phyloP scores from a whole-genome alignment of 768 basidiomycete species.

The Pleurotus cornucopiae region DNA sequence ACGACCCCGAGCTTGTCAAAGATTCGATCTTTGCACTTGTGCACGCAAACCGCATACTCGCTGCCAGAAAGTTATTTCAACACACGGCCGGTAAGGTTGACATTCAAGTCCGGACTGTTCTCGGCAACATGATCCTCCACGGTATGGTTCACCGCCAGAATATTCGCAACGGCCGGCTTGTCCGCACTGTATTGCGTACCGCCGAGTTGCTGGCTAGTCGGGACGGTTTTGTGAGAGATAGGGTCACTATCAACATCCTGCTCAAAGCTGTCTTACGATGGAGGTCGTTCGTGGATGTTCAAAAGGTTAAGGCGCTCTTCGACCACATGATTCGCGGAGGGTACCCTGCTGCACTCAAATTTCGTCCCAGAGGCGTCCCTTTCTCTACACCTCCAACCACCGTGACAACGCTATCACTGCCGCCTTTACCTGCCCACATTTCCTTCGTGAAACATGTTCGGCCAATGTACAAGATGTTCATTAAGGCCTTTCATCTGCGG shows the following conservation, averaged over 20 bases:
- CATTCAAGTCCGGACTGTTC: slow-evolving; percentile 27
- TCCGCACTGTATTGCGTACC: slow-evolving; percentile 37
- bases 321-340: slow-evolving; percentile 59
- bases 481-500: slow-evolving; percentile 55
- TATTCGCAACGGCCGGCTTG: slow-evolving; percentile 37
- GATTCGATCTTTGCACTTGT: slow-evolving; percentile 34
- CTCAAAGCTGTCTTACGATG: slow-evolving; percentile 57
- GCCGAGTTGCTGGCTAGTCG: slow-evolving; percentile 38
- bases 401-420: slow-evolving; percentile 21
- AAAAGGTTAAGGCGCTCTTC: slow-evolving; percentile 52
- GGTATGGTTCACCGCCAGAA: slow-evolving; percentile 28
- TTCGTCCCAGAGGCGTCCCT: slow-evolving; percentile 30
- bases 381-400: slow-evolving; percentile 34
- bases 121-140: slow-evolving; percentile 59
- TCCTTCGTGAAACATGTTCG: slow-evolving; percentile 56
- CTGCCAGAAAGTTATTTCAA: slow-evolving; percentile 40
- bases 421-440: slow-evolving; percentile 35
- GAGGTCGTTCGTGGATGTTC: slow-evolving; percentile 35
- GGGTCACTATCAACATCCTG: slow-evolving; percentile 67
- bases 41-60: slow-evolving; percentile 34
- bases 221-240: slow-evolving; percentile 56
- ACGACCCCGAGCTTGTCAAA: slow-evolving; percentile 22
- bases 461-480: slow-evolving; percentile 72
- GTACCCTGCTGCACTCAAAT: slow-evolving; percentile 41
- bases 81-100: slow-evolving; percentile 24